A percentile compares a stretch with the other conserved stretches of the same genome.
phyloP scores from a whole-genome alignment of 1,284 basidiomycete genomes.

The Inonotus hispidus region DNA sequence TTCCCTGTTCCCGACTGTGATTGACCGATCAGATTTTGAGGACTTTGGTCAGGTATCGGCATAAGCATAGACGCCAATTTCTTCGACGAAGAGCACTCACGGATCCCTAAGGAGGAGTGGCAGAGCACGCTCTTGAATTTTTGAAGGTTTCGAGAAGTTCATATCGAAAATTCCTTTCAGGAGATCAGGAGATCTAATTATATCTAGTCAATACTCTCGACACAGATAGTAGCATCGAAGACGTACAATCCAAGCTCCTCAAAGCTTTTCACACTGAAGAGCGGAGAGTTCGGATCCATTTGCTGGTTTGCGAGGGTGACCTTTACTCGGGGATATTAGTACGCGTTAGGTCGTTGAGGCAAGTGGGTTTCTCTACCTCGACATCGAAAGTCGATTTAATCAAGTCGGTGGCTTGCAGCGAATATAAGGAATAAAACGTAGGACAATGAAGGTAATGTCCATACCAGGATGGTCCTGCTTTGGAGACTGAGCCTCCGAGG shows the following conservation, averaged over 20 bases:
- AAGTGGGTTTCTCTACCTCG: conserved; percentile 15
- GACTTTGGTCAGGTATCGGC: conserved; percentile 41
- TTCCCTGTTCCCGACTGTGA: conserved; percentile 99
- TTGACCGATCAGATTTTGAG: conserved; percentile 98
- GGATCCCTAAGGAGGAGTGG: conserved; percentile 90
- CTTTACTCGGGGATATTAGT: conserved; percentile 35
- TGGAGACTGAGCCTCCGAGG: conserved; percentile 1
- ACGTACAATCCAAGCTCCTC: conserved; percentile 90
- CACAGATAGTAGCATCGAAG: background rate
- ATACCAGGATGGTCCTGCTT: conserved; percentile 12
- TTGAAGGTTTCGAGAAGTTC: conserved; percentile 97
- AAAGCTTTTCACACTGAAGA: conserved; percentile 93
- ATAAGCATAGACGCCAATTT: background rate
- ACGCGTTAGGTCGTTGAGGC: conserved; percentile 1
- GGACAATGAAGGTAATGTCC: background rate
- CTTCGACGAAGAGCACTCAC: conserved; percentile 37
- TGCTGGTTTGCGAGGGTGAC: conserved; percentile 98
- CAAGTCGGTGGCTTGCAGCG: conserved; percentile 18
- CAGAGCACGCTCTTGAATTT: conserved; percentile 97
- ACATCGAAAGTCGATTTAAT: conserved; percentile 23
- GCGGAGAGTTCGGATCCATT: conserved; percentile 90
- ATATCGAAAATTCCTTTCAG: conserved; percentile 96
- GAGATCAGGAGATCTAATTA: conserved; percentile 73
- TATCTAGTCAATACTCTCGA: background rate
- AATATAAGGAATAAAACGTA: background rate